phyloP scores from a whole-genome alignment of 176 grass and related monocot genomes.

The Oryza officinalis region DNA sequence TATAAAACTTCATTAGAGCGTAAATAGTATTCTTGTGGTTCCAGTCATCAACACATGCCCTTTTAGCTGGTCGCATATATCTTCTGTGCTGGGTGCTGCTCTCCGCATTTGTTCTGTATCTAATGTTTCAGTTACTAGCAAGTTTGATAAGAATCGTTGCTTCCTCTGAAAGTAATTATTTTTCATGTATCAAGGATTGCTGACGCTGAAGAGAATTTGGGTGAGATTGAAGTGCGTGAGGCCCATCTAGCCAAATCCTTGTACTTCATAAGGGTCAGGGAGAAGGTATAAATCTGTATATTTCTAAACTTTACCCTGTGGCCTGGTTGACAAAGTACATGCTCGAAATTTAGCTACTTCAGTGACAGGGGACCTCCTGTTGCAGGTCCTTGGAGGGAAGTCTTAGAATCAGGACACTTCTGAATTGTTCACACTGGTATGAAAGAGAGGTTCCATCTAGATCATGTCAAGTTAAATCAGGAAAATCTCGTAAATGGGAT shows the following conservation, averaged over 20 bases:
- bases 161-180: not conserved
- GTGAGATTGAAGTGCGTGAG: conserved; percentile 72
- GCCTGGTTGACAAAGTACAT: too few relatives aligned
- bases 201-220: conserved; percentile 94
- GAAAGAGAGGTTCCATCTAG: conserved; percentile 89
- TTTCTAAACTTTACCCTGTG: too few relatives aligned
- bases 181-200: conserved; percentile 61
- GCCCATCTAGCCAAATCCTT: too few relatives aligned
- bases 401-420: conserved; percentile 62
- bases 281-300: too few relatives aligned
- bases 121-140: not conserved
- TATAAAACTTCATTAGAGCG: not conserved
- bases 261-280: too few relatives aligned
- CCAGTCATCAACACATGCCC: not conserved
- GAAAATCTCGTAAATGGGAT: conserved; percentile 93
- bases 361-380: conserved; percentile 62
- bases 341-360: conserved; percentile 54
- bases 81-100: not conserved
- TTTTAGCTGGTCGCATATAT: not conserved
- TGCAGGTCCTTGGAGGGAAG: conserved; percentile 82
- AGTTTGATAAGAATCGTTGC: not conserved
- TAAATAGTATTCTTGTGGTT: not conserved
- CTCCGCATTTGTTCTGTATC: not conserved
- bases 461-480: conserved; percentile 73
- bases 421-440: conserved; percentile 79